Conservation (phyloP, 768 basidiomycete genomes). For the Leccinum disarticulatum region DNA sequence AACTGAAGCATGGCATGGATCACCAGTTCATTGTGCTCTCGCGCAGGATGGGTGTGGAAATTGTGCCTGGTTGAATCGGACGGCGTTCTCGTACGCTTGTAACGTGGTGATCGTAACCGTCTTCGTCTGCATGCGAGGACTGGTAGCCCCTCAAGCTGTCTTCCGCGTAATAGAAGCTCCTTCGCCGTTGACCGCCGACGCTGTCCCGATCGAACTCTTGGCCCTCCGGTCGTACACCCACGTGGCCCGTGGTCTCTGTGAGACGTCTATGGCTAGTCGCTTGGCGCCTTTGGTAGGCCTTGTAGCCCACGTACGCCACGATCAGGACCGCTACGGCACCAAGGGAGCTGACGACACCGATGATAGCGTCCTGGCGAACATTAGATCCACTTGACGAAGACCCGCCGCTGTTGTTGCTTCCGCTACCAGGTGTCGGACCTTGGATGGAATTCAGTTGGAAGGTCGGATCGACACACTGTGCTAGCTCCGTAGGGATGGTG, state of each 20-base stretch:
- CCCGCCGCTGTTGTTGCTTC: constrained; percentile 13
- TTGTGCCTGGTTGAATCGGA: constrained; percentile 57
- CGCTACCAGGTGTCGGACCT: constrained; percentile 35
- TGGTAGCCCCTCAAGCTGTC: constrained; percentile 70
- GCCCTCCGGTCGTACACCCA: constrained; percentile 58
- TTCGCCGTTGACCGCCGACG: constrained; percentile 65
- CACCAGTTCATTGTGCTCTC: constrained; percentile 90
- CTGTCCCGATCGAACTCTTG: constrained; percentile 77
- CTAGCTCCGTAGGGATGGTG: constrained; percentile 54
- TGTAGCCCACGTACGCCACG: constrained; percentile 68
- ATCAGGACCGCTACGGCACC: constrained; percentile 76
- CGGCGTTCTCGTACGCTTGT: constrained; percentile 55
- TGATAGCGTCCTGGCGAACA: constrained; percentile 78
- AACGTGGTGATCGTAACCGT: constrained; percentile 35
- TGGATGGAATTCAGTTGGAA: constrained; percentile 55
- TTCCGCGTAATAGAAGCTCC: constrained; percentile 87
- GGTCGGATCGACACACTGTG: constrained; percentile 66
- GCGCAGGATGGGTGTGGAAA: constrained; percentile 73
- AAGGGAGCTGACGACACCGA: constrained; percentile 83
- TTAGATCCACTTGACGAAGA: constrained; percentile 29
- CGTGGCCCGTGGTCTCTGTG: constrained; percentile 45
- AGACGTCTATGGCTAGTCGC: constrained; percentile 73
- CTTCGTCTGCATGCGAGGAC: constrained; percentile 37
- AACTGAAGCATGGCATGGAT: constrained; percentile 9
- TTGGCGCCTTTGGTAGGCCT: constrained; percentile 63